Evolutionary conservation across 768 basidiomycete species (phyloP).

Genomic region (Boletus vinaceobasis): DNA sequence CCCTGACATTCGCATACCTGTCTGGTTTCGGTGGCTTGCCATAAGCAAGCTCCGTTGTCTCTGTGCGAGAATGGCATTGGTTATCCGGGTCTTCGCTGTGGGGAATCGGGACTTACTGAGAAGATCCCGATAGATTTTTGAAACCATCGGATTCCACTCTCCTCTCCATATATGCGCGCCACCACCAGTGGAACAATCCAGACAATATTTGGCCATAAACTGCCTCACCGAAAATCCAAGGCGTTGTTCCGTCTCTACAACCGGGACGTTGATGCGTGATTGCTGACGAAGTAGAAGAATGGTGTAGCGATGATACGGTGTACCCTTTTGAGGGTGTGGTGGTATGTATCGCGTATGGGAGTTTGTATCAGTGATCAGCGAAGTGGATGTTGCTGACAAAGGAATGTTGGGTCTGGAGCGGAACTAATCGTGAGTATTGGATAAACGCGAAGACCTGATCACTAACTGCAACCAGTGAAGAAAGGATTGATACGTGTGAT

Average conservation of each 20-base stretch:
- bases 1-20: constrained; percentile 27
- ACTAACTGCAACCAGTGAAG: constrained; percentile 85
- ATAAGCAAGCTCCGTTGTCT: constrained; percentile 21
- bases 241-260: constrained; percentile 46
- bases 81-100: not conserved
- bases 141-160: constrained; percentile 66
- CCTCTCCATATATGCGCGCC: constrained; percentile 84
- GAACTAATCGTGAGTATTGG: not conserved
- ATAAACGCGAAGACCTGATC: not conserved
- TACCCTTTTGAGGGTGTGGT: constrained; percentile 88
- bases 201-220: constrained; percentile 54
- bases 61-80: constrained; percentile 8
- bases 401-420: constrained; percentile 71
- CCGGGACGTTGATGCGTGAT: constrained; percentile 42
- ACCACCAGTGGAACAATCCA: constrained; percentile 56
- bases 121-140: constrained; percentile 60
- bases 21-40: constrained; percentile 30
- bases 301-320: constrained; percentile 88
- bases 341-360: constrained; percentile 77
- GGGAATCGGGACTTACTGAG: constrained; percentile 51
- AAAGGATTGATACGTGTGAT: constrained; percentile 62
- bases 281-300: constrained; percentile 73
- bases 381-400: constrained; percentile 56
- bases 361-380: constrained; percentile 39
- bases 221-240: constrained; percentile 62